Evolutionary conservation across 345 rosid genomes (phyloP), one percentile per base, ranked within the genome.

Genomic region (Gossypium stocksii): DNA sequence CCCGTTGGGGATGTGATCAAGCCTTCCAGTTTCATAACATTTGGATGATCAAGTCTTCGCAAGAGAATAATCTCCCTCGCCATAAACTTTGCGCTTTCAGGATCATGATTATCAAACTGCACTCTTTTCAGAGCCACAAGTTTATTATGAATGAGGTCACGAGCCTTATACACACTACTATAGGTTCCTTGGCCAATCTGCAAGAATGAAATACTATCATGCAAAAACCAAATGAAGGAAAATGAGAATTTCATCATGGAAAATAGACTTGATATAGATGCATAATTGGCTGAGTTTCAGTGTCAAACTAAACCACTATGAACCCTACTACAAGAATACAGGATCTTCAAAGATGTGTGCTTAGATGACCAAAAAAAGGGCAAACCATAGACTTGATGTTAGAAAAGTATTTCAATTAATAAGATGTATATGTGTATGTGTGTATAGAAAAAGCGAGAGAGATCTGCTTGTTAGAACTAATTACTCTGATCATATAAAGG

Each of bases 171-270:
- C 51, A 95, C 99, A 73, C 86, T 91, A 72, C 98, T 95, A 70
- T 92, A 92, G 20, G 98, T 95, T 82, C 97, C 99, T 85, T 95
- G 97, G 7, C 99, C 99, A 87, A 95, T 95, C 99, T 93, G 87
- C 89, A 87, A 79, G 73, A 72, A 66, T 15, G 59, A 75, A 56
- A 75, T 23, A 38, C 27, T 46, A 51, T 61, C 76, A 71, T 5
- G 19, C 15, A 67, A 56, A 62, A 41, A 46, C 60, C 22, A 48
- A 67, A 14, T 43, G 53, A 49, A 51, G 1, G 27, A 53, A 54
- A 45, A 72, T 23, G 57, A 71, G 71, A 48, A 75, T 12, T 74
- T 48, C 51, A 75, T 59, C 48, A 9, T 27, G 60, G 52, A 29
- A 49, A 38, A 34, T 29, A 43, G 10, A 66, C 23, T 44, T 61